phyloP scores from a whole-genome alignment of 345 rosid genomes.

The Citrus medica region DNA sequence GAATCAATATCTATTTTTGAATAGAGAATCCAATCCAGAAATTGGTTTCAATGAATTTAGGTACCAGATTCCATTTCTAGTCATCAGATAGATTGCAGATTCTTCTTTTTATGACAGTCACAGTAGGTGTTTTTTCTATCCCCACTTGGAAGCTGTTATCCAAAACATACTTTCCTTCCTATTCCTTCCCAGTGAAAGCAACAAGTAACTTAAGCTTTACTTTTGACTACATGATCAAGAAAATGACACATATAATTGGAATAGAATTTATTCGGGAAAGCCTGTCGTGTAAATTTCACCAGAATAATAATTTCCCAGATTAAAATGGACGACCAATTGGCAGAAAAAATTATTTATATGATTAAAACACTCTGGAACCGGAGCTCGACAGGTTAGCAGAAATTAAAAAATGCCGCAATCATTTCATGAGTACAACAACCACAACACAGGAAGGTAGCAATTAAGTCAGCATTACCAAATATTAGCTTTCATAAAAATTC shows the following conservation, averaged over 20 bases:
- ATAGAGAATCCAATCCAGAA: not conserved
- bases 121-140: not conserved
- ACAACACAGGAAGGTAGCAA: not conserved
- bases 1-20: constrained; percentile 8
- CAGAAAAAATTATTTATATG: too few species aligned
- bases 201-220: not conserved
- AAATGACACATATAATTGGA: constrained; percentile 16
- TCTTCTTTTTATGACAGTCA: constrained; percentile 9
- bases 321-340: not conserved
- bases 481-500: not conserved
- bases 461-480: not conserved
- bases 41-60: not conserved
- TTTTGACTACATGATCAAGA: constrained; percentile 13
- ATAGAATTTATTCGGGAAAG: constrained; percentile 5
- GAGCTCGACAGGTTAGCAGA: too few species aligned
- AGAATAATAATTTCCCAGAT: not conserved
- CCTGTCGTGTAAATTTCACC: not conserved
- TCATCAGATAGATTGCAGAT: constrained; percentile 3
- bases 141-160: constrained; percentile 17
- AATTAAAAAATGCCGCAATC: too few species aligned
- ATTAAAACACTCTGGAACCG: too few species aligned
- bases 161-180: not conserved
- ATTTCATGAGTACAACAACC: too few species aligned
- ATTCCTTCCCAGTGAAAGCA: not conserved
- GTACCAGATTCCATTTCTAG: constrained; percentile 21